Evolutionary conservation across 2,329 filamentous ascomycete species (phyloP).

Genomic region (Epicoccum nigrum): DNA sequence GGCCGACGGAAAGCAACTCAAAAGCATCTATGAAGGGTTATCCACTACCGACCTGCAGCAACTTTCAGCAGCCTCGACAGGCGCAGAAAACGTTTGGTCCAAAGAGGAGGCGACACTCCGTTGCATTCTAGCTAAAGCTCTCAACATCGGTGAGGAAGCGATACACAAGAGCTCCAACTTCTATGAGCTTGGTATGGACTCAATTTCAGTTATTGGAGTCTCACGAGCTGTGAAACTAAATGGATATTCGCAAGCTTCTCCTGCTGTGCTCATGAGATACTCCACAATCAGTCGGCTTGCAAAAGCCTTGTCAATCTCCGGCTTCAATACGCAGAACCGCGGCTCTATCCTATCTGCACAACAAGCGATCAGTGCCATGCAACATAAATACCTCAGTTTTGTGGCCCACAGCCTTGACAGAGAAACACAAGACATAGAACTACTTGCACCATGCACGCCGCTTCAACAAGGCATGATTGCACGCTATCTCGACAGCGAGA

Average conservation of each 20-base stretch:
- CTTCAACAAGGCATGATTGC: conserved; percentile 87
- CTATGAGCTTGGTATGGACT: conserved; percentile 87
- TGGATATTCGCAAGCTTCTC: conserved; percentile 66
- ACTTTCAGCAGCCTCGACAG: conserved; percentile 45
- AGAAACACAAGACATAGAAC: conserved; percentile 64
- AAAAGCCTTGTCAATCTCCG: conserved; percentile 34
- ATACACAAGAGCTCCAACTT: conserved; percentile 68
- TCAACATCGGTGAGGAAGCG: conserved; percentile 51
- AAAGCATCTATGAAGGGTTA: conserved; percentile 67
- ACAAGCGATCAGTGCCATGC: conserved; percentile 68
- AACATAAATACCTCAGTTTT: conserved; percentile 63
- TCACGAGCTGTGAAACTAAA: conserved; percentile 66
- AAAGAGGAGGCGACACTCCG: conserved; percentile 58
- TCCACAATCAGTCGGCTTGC: conserved; percentile 51
- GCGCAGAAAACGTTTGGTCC: conserved; percentile 36
- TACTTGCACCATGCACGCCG: conserved; percentile 81
- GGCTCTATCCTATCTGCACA: conserved; percentile 56
- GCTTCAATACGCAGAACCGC: conserved; percentile 4
- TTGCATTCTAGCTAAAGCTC: conserved; percentile 60
- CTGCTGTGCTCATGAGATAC: conserved; percentile 70
- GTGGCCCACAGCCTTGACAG: conserved; percentile 62
- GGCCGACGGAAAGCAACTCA: conserved; percentile 74
- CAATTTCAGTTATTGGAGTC: conserved; percentile 79
- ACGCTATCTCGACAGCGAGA: conserved; percentile 64
- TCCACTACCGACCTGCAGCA: conserved; percentile 66